Base-by-base conservation (phyloP, 2,329 filamentous ascomycete genomes). In the Cytospora piceae region DNA sequence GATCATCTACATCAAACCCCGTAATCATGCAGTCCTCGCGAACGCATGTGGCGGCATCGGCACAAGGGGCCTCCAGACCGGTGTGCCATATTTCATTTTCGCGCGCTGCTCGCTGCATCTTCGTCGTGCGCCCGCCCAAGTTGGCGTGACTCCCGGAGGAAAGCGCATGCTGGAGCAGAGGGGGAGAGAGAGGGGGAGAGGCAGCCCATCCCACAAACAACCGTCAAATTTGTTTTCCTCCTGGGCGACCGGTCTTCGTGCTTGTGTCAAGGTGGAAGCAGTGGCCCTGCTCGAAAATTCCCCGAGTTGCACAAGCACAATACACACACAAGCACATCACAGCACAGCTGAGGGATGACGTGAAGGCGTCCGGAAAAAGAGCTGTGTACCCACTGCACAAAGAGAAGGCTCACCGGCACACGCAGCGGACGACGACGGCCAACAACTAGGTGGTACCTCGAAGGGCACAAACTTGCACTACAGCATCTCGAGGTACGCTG, bases 391-490 rank as follows among this genome's bases (percentile, higher is more conserved):
- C 51, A 49, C 56, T 52, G 56, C 29, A 54, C 51, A 56, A 7
- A 54, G 8, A 31, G 5, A 39, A 15, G 34, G 32, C 17, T 2
- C 29, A 62, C 52, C 52, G 53, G 53, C 52, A 61, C 39, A 51
- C n/a, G 15, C 57, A 49, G n/a, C 58, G 58, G 39, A 55, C 52
- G 42, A 59, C 39, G 58, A 61, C 24, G 52, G 34, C 63, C 58
- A 61, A 56, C 58, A 46, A 46, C 22, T 52, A 24, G 31, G 63
- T 65, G 58, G 57, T 54, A 65, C 63, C 15, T 39, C 32, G 49
- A 60, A 60, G 52, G 49, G 42, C 65, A 67, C 61, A 67, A 67
- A 67, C 61, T 64, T 67, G 65, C 61, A 64, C 65, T 29, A 64
- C 65, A 57, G 31, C 54, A 56, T 57, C 60, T 42, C 39, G 60